A percentile compares a stretch with the other conserved stretches of the same genome.
These are phyloP conservation scores for Phragmites australis DNA, from an alignment of 176 grass and related monocot genomes.

Conservation along the genomic window DNA sequence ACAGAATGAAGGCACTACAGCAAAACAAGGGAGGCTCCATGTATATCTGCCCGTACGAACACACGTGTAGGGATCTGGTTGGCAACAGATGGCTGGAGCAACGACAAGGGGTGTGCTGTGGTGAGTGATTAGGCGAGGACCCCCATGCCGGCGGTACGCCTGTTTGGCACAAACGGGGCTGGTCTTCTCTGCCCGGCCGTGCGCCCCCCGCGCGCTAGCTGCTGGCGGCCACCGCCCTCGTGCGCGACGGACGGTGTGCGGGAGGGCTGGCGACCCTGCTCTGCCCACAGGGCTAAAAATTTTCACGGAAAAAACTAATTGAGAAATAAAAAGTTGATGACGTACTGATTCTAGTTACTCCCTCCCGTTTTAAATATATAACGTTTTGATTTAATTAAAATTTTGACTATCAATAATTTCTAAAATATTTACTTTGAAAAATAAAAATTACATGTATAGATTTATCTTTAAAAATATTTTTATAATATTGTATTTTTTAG, in stretches of 20 bases:
- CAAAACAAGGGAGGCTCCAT: neutral
- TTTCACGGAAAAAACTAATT: no score
- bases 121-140: neutral
- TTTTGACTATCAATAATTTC: no score
- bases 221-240: neutral
- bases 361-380: no score
- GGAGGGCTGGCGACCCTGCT: no score
- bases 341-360: no score
- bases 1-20: neutral
- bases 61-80: neutral
- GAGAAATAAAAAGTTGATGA: no score
- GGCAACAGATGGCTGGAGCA: neutral
- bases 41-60: neutral
- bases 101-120: neutral
- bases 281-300: no score
- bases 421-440: no score
- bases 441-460: no score
- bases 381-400: no score
- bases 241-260: neutral
- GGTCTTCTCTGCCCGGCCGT: neutral
- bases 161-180: neutral
- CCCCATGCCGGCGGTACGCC: neutral
- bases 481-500: no score
- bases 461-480: no score
- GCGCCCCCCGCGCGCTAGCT: neutral